Evolutionary conservation across 169 alveolate genomes (phyloP), one percentile per base, ranked within the genome.

Genomic region (Plasmodium gaboni): DNA sequence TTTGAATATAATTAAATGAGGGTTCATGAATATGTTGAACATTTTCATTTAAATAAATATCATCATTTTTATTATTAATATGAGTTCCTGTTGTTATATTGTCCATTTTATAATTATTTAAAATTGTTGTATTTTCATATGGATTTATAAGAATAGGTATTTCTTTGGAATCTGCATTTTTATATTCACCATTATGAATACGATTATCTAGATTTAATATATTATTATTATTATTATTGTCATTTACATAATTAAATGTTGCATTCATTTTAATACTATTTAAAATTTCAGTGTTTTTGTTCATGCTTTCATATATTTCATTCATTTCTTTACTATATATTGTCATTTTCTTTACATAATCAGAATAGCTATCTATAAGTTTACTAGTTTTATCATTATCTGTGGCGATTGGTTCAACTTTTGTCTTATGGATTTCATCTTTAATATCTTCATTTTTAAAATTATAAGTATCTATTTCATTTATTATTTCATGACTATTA

Each of bases 251-350:
- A 32, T 24, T 78, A 15, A 26, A 8, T 63, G 24, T 13, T 15
- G 57, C 24, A 17, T 28, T 74, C 59, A 83, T 19, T 50, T 59
- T 57, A 15, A 83, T 57, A 48, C 46, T 73, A 70, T 83, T 72
- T 61, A 83, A 46, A 5, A 83, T 32, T 57, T 59, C 71, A 46
- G 26, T 61, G 53, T 83, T 83, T 69, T 57, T 61, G 17, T 59
- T 61, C 91, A 83, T 83, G 53, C 55, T 24, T 69, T 53, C 83
- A 24, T 70, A 69, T 57, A 83, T 61, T 10, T 83, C 91, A 32
- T 22, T 8, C 74, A 83, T 57, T 51, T 83, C 91, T 22, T 83
- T 42, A 46, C 74, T 83, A 13, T 83, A 83, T 4, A 55, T 83
- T 69, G 55, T 83, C 67, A 83, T 83, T n/a, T 57, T 55, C 51